Conservation (phyloP, 2,329 filamentous ascomycete genomes). For the Eurotiales sp. region DNA sequence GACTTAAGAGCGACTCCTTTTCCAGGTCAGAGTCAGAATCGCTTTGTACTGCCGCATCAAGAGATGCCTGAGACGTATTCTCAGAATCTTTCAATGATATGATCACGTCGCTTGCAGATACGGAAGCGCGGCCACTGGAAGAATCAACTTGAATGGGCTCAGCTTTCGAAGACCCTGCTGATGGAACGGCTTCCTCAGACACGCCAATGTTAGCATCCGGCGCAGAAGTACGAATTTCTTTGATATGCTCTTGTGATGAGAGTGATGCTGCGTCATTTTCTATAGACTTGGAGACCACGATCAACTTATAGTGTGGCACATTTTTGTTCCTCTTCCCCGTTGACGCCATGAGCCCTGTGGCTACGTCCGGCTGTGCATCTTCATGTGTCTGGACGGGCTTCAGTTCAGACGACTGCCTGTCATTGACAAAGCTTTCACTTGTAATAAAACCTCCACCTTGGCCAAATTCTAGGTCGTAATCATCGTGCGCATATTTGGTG, state of each 20-base stretch:
- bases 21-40: conserved; percentile 38
- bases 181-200: neutral
- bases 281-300: conserved; percentile 3
- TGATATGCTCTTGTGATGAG: neutral
- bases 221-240: neutral
- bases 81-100: conserved; percentile 21
- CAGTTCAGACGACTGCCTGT: neutral
- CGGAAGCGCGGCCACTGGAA: conserved; percentile 22
- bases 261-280: neutral
- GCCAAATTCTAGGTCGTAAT: conserved; percentile 6
- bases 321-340: neutral
- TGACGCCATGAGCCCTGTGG: neutral
- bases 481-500: neutral
- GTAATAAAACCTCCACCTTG: neutral
- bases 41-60: conserved; percentile 17
- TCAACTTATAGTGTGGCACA: conserved; percentile 8
- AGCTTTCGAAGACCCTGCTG: conserved; percentile 20
- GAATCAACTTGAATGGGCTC: conserved; percentile 24
- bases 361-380: neutral
- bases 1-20: conserved; percentile 52
- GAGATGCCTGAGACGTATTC: conserved; percentile 12
- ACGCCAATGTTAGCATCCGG: neutral
- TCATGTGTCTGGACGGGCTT: neutral
- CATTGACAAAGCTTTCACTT: neutral
- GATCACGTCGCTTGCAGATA: conserved; percentile 24